Evolutionary conservation across 208 protist genomes (phyloP), one percentile per base, ranked within the genome.

Genomic region (Crithidia brevicula): DNA sequence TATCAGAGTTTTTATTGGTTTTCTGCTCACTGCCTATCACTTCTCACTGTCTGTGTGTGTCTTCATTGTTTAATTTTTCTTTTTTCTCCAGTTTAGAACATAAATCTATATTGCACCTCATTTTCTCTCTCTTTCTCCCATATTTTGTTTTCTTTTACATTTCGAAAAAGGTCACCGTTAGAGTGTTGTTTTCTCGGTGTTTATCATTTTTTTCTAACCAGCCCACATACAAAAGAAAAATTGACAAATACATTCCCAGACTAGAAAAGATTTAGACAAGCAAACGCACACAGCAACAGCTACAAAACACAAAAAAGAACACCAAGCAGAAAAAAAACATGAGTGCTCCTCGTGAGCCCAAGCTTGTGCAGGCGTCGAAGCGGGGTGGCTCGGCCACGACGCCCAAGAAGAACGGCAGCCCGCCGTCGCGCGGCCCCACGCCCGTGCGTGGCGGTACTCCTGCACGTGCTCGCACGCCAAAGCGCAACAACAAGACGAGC

Each of bases 361-460:
- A 85, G 68, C 74, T 93, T 2, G 67, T 93, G 23, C 78, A 82
- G 40, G 67, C 40, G 23, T 80, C 82, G 30, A 63, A 63, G 49
- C 60, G 54, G 5, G 33, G 13, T 1, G 9, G 40, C 10, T 64
- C 67, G 11, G 28, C 46, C 25, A 61, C 36, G 3, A 25, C 51
- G 13, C 16, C 5, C 1, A 43, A 22, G n/a, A 38, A 64, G 51
- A 22, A 10, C 22, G 47, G 20, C 50, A 22, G 4, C 30, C 46
- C 59, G 27, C 52, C 57, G 33, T 53, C 49, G 16, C 71, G 46
- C 10, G 33, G 25, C 23, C 25, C 27, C 7, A 58, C 59, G 18
- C 22, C 72, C 13, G 36, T 70, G 25, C 60, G 60, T 5, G 42
- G 53, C 13, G 50, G 20, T 7, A 63, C 71, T 6, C 22, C 72